Base-by-base conservation (phyloP, 352 stramenopile genomes). In the Phytophthora tubulina region DNA sequence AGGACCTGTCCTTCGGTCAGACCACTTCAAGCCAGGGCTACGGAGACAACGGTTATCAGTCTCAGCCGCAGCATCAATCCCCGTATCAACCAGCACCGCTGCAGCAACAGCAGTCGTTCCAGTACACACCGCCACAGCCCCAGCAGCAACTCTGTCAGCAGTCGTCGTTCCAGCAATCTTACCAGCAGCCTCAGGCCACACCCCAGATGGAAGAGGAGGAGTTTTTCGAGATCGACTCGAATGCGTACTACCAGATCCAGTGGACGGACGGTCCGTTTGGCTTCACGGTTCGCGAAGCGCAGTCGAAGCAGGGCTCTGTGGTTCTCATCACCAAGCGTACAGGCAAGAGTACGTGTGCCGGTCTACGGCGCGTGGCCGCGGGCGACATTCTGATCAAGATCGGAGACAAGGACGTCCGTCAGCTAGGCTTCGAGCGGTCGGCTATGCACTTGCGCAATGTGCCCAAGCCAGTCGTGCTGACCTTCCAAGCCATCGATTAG, bases 291-390 rank as follows among this genome's bases (percentile, higher is more conserved):
- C 86, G 88, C n/a, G 88, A 94, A 64, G 85, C 84, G 4, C 76
- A 86, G 54, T 92, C 86, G 13, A 84, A 89, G 32, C 76, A 79
- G 13, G 88, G 88, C 3, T 69, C 88, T 3, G 82, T 94, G 32
- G 81, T 93, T 54, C 76, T 95, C 27, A 84, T 95, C 56, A 94
- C 86, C n/a, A 92, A 93, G 54, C 86, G 85, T 31, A 95, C 88
- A 4, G 86, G 86, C 46, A 91, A 91, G 50, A 80, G 75, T 45
- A 95, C 86, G 15, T 95, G 88, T 57, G 78, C 81, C n/a, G 88
- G 86, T 54, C 72, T 95, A 44, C 82, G 80, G 7, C 86, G 88
- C 27, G 86, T 94, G 46, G 86, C 85, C 7, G 85, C 94, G 14
- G 88, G 88, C 14, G 88, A 95, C 52, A 84, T 94, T 36, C 58